Evolutionary conservation across 2,329 filamentous ascomycete genomes (phyloP).

Genomic region (Rutstroemia sp.): DNA sequence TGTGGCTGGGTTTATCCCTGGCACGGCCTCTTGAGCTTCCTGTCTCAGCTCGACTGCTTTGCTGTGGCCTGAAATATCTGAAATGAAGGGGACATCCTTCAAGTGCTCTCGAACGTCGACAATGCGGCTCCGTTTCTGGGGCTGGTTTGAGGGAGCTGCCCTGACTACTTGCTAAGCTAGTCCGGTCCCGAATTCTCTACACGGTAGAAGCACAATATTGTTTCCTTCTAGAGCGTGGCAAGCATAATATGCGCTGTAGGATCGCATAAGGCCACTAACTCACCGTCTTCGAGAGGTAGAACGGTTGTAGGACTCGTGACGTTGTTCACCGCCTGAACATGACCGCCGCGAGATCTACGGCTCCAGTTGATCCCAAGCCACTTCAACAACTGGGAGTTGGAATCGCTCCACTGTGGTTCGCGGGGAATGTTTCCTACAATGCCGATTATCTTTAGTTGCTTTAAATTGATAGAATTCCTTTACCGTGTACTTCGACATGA

Average conservation of each 20-base stretch:
- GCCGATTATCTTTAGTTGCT: slow-evolving; percentile 3
- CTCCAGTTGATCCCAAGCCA: neutral
- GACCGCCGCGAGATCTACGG: slow-evolving; percentile 4
- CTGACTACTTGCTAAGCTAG: slow-evolving; percentile 4
- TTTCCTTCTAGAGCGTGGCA: slow-evolving; percentile 4
- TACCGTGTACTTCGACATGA: neutral
- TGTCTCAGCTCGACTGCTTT: slow-evolving; percentile 1
- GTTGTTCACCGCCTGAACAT: slow-evolving; percentile 2
- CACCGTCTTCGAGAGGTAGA: neutral
- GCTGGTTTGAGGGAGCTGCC: neutral
- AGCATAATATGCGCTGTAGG: neutral
- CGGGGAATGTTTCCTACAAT: neutral
- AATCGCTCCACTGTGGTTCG: slow-evolving; percentile 5
- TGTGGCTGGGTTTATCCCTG: slow-evolving; percentile 2
- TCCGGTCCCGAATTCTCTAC: neutral
- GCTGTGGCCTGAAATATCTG: neutral
- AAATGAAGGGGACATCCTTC: slow-evolving; percentile 2
- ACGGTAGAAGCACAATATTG: neutral
- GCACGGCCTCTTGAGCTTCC: neutral
- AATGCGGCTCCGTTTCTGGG: slow-evolving; percentile 6
- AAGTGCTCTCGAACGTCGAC: neutral
- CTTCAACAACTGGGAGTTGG: neutral
- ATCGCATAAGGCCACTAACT: neutral
- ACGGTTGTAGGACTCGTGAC: neutral
- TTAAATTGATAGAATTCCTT: neutral